Percentiles rank a stretch among this genome's conserved stretches.
Evolutionary conservation across 176 grass and related monocot genomes (phyloP).

Genomic region (Musa schizocarpa): DNA sequence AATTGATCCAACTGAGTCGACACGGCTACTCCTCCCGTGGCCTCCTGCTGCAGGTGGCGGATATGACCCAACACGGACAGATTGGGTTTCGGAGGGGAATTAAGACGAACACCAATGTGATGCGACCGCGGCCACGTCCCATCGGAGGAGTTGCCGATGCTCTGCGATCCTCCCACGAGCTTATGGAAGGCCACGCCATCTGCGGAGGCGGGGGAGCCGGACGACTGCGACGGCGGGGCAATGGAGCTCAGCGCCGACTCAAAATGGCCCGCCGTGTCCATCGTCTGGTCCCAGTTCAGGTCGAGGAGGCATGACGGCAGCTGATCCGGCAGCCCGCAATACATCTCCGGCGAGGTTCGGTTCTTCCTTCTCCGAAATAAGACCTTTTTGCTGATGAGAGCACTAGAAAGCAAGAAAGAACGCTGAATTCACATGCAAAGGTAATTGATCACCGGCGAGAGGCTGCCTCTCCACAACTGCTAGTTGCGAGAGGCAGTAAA

Average conservation of each 20-base stretch:
- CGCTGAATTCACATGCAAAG: background rate
- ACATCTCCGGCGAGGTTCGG: conserved; percentile 8
- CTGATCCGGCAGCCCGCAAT: conserved; percentile 3
- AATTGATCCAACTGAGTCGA: conserved; percentile 52
- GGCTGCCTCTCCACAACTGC: background rate
- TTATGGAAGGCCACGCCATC: conserved; percentile 40
- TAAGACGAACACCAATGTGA: conserved; percentile 42
- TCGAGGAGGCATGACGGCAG: conserved; percentile 7
- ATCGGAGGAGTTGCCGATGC: background rate
- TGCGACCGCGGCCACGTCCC: conserved; percentile 60
- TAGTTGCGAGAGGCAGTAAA: background rate
- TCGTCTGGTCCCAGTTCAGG: conserved; percentile 16
- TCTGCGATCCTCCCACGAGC: conserved; percentile 1
- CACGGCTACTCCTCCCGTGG: conserved; percentile 43
- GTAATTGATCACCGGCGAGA: background rate
- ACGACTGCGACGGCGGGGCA: conserved; percentile 45
- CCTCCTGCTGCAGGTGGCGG: conserved; percentile 27
- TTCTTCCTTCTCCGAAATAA: background rate
- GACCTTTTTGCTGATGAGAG: background rate
- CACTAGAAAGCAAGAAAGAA: background rate
- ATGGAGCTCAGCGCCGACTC: conserved; percentile 50
- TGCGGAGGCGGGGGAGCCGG: conserved; percentile 30
- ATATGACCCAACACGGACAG: conserved; percentile 55
- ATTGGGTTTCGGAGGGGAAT: conserved; percentile 65
- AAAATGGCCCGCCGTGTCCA: conserved; percentile 21